Evolutionary conservation across 768 basidiomycete species (phyloP).

Genomic region (Rhodotorula paludigena): DNA sequence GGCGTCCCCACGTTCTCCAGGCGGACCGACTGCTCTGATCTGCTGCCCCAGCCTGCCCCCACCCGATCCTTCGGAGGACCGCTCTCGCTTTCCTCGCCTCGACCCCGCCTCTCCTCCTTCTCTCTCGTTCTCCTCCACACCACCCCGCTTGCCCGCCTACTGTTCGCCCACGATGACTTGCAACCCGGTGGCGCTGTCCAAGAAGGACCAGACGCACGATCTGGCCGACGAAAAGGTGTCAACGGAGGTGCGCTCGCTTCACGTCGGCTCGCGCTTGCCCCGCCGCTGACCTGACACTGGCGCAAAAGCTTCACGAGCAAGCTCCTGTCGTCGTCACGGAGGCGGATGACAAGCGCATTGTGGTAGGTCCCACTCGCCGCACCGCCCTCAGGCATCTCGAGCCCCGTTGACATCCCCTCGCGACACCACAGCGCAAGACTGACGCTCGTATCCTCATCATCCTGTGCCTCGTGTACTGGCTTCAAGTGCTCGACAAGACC

Average conservation of each 20-base stretch:
- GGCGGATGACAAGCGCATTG: slow-evolving; percentile 6
- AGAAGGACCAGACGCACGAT: slow-evolving; percentile 1
- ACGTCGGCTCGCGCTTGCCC: background rate
- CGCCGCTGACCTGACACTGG: background rate
- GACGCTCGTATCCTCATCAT: slow-evolving; percentile 42
- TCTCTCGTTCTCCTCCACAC: background rate
- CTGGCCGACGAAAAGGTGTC: background rate
- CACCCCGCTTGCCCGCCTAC: background rate
- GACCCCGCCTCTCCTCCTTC: background rate
- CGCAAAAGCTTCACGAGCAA: background rate
- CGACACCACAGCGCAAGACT: slow-evolving; percentile 31
- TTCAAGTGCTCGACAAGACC: slow-evolving; percentile 46
- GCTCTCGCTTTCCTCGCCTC: background rate
- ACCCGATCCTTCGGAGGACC: background rate
- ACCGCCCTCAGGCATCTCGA: too few relatives aligned
- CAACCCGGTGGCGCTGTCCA: background rate
- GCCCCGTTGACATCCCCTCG: background rate
- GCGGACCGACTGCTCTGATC: too few relatives aligned
- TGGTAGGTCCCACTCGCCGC: background rate
- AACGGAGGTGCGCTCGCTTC: background rate
- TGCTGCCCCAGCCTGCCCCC: background rate
- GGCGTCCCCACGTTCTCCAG: background rate
- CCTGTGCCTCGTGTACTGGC: slow-evolving; percentile 46
- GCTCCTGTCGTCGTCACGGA: background rate
- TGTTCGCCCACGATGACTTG: background rate